A percentile compares a stretch with the other conserved stretches of the same genome.
phyloP scores from a whole-genome alignment of 1,284 basidiomycete species.

The Cutaneotrichosporon arboriforme region DNA sequence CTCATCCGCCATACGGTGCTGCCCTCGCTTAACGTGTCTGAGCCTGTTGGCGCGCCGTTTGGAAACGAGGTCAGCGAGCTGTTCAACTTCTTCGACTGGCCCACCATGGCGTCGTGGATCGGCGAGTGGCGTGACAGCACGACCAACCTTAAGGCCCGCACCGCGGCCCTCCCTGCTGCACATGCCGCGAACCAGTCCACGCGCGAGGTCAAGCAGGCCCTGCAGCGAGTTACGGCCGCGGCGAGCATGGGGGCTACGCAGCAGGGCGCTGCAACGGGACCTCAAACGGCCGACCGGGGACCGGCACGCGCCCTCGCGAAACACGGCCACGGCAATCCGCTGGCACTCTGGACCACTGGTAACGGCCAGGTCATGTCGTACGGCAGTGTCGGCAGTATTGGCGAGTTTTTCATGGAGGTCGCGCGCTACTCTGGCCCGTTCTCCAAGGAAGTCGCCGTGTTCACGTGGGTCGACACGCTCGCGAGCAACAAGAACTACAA shows the following conservation, averaged over 20 bases:
- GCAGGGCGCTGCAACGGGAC: constrained; percentile 15
- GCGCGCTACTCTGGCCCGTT: constrained; percentile 82
- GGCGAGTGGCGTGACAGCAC: constrained; percentile 85
- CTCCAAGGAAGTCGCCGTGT: constrained; percentile 90
- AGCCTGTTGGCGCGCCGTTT: constrained; percentile 70
- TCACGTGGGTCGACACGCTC: constrained; percentile 79
- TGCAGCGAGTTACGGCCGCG: constrained; percentile 47
- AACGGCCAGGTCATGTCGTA: constrained; percentile 95
- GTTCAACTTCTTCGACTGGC: constrained; percentile 69
- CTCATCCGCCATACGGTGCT: constrained; percentile 75
- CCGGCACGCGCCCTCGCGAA: constrained; percentile 83
- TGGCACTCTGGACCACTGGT: constrained; percentile 81
- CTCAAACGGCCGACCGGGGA: constrained; percentile 27
- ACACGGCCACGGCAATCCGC: constrained; percentile 87
- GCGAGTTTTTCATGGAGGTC: constrained; percentile 83
- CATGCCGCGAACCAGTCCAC: constrained; percentile 46
- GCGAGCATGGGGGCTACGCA: constrained; percentile 8
- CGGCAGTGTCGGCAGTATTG: constrained; percentile 92
- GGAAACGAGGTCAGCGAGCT: constrained; percentile 84
- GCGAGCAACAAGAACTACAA: constrained; percentile 81
- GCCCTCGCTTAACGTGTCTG: constrained; percentile 78
- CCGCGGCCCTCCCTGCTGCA: constrained; percentile 32
- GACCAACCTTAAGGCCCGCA: constrained; percentile 40
- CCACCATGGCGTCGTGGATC: constrained; percentile 79
- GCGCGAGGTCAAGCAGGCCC: constrained; percentile 50